Evolutionary conservation across 2,329 filamentous ascomycete species (phyloP), one percentile per base, ranked within the genome.

Genomic region (Neofusicoccum cordaticola): DNA sequence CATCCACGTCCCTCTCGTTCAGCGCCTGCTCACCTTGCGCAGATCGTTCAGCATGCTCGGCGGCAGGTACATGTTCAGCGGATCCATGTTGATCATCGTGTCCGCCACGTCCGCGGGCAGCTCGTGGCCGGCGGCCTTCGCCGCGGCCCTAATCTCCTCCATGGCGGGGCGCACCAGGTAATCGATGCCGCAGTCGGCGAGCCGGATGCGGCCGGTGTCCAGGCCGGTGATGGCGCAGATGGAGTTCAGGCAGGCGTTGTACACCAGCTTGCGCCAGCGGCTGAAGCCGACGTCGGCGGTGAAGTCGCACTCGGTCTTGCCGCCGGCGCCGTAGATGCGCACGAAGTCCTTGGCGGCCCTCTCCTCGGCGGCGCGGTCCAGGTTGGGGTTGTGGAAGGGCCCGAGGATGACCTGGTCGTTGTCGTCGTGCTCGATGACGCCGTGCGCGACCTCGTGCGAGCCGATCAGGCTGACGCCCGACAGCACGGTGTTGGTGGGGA

Each of bases 21-120:
- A 12, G 48, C 48, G 15, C 15, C 12, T 11, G 68, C 70, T 35
- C 58, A 76, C 78, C 76, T 86, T 85, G 41, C 78, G 74, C 7
- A 80, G 72, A 71, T 87, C 85, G 66, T 82, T 80, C 15, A 80
- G 75, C 84, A 86, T 86, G 67, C 83, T 85, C 0, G 84, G 85
- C 66, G 78, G 76, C 66, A 84, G 78, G 44, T 79, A 81, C 48
- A 79, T 78, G 51, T 81, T 79, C 19, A 81, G 72, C 0, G 83
- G 82, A 74, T 87, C 83, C 44, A 77, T 70, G 34, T 78, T 72
- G 45, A 88, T 81, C 67, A 81, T 79, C 3, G 70, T 67, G 17
- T 83, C 77, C 17, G 81, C 76, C 2, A 84, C 69, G 6, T 78
- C 79, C 0, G 78, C 77, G 0, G 75, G 77, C 4, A 86, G 71